These are phyloP conservation scores for Phytophthora kernoviae DNA, from an alignment of 352 stramenopile species.

Conservation along the genomic window DNA sequence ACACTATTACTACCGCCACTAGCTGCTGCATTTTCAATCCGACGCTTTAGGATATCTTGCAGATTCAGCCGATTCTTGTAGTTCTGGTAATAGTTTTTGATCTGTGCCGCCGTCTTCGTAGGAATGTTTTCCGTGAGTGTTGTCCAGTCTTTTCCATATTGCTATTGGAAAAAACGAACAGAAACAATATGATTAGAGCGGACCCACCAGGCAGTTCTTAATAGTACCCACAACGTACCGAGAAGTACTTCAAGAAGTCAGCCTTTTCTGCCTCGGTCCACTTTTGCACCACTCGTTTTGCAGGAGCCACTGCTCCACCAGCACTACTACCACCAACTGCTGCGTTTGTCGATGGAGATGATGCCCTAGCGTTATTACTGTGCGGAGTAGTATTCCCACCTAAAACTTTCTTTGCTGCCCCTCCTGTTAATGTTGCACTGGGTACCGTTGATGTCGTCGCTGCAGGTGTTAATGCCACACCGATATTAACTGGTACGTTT, in stretches of 20 bases:
- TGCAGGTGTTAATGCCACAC: conserved; percentile 1
- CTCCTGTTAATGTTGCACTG: conserved; percentile 8
- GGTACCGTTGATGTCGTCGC: not conserved
- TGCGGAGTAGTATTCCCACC: conserved; percentile 14
- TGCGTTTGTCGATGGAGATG: conserved; percentile 30
- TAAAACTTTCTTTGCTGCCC: conserved; percentile 13
- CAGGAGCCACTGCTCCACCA: conserved; percentile 28
- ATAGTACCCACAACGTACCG: conserved; percentile 43
- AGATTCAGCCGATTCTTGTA: conserved; percentile 92
- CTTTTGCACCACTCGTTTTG: conserved; percentile 89
- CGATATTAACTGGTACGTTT: conserved; percentile 22
- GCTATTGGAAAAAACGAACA: conserved; percentile 36
- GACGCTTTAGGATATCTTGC: conserved; percentile 86
- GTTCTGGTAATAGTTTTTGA: conserved; percentile 95
- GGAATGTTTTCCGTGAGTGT: conserved; percentile 88
- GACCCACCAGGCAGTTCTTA: not conserved
- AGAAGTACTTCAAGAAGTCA: conserved; percentile 89
- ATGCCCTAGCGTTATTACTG: conserved; percentile 12
- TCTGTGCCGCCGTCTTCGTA: conserved; percentile 89
- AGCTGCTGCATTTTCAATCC: conserved; percentile 57
- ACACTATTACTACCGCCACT: conserved; percentile 25
- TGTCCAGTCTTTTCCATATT: conserved; percentile 90
- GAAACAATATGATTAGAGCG: conserved; percentile 7
- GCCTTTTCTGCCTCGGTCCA: conserved; percentile 91
- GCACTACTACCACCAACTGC: conserved; percentile 9